Conservation (phyloP, 208 protist species). For the Leishmania turanica region DNA sequence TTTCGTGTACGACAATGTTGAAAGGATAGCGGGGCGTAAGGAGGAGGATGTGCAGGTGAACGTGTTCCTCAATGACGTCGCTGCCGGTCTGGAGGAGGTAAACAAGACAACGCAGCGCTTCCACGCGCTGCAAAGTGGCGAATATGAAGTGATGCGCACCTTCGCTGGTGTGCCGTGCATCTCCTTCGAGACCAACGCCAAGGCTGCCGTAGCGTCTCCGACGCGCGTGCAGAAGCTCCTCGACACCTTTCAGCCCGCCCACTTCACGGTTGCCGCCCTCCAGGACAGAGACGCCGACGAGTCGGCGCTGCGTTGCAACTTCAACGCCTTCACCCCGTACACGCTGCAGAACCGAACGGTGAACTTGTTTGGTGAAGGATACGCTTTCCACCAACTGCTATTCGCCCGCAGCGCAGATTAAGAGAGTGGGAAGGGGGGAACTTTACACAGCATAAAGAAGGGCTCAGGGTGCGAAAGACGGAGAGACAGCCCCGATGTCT, state of each 20-base stretch:
- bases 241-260: constrained; percentile 46
- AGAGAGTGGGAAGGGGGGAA: background rate
- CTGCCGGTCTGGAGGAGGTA: constrained; percentile 20
- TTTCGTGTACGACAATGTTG: constrained; percentile 84
- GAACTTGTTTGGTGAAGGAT: constrained; percentile 81
- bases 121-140: constrained; percentile 30
- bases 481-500: background rate
- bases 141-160: constrained; percentile 75
- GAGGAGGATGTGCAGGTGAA: constrained; percentile 84
- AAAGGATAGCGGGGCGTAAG: constrained; percentile 25
- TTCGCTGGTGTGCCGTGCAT: constrained; percentile 46
- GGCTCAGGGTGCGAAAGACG: background rate
- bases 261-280: constrained; percentile 71
- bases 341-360: constrained; percentile 56
- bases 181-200: constrained; percentile 82
- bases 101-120: constrained; percentile 39
- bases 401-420: constrained; percentile 42
- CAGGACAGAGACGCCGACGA: constrained; percentile 55
- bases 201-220: constrained; percentile 24
- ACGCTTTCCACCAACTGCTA: constrained; percentile 76
- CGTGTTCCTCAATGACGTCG: constrained; percentile 72
- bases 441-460: background rate
- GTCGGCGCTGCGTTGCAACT: constrained; percentile 31
- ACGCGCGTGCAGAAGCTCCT: constrained; percentile 53
- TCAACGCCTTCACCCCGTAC: constrained; percentile 58